A percentile compares a stretch with the other conserved stretches of the same genome.
phyloP scores from a whole-genome alignment of 1,139 yeast species.

The Lodderomyces theae region DNA sequence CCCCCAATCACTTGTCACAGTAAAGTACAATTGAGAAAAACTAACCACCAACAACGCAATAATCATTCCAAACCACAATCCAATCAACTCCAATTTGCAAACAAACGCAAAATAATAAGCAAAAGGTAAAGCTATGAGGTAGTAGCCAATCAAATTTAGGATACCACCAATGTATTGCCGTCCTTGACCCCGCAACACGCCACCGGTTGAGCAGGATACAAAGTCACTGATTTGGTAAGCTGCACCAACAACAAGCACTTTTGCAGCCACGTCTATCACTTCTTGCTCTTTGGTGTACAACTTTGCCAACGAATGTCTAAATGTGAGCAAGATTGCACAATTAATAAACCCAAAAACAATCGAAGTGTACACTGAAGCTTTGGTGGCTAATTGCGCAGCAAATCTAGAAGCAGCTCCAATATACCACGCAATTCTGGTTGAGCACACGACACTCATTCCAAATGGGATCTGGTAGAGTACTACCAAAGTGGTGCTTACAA shows the following conservation, averaged over 20 bases:
- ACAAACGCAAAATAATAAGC: constrained; percentile 55
- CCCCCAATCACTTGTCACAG: constrained; percentile 56
- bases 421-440: constrained; percentile 75
- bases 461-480: constrained; percentile 71
- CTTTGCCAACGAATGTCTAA: constrained; percentile 41
- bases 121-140: constrained; percentile 56
- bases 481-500: constrained; percentile 67
- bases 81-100: constrained; percentile 43
- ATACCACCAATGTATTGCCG: constrained; percentile 65
- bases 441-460: constrained; percentile 70
- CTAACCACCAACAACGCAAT: constrained; percentile 51
- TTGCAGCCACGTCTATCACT: constrained; percentile 50
- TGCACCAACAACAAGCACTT: constrained; percentile 54
- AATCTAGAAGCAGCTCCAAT: constrained; percentile 65
- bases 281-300: constrained; percentile 49
- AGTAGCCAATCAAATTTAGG: constrained; percentile 55
- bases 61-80: constrained; percentile 65
- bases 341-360: constrained; percentile 42
- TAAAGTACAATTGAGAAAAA: constrained; percentile 43
- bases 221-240: constrained; percentile 59
- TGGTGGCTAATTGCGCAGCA: constrained; percentile 44
- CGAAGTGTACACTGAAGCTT: constrained; percentile 42
- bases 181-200: constrained; percentile 66
- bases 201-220: constrained; percentile 54
- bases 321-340: constrained; percentile 34